phyloP scores from a whole-genome alignment of 352 stramenopile species.

The Detonula confervacea region DNA sequence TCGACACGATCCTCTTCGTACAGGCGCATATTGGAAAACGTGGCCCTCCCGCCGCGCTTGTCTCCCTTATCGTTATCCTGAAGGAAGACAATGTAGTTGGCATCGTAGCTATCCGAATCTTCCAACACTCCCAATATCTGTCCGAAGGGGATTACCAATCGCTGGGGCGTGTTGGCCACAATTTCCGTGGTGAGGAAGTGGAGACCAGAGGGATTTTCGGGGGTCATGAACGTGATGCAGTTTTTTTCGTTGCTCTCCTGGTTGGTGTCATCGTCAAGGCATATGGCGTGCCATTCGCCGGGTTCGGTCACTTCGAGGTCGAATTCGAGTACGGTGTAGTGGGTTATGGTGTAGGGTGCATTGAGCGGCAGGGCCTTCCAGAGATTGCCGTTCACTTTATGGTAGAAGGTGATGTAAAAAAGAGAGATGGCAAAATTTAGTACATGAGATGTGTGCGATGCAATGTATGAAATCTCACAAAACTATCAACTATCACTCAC shows the following conservation, averaged over 20 bases:
- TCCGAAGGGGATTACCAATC: constrained; percentile 1
- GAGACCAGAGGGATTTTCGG: no score
- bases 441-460: constrained; percentile 1
- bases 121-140: constrained; percentile 6
- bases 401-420: constrained; percentile 4
- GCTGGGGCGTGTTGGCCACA: not conserved
- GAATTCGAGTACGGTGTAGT: constrained; percentile 21
- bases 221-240: not conserved
- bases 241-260: not conserved
- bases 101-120: not conserved
- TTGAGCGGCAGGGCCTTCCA: constrained; percentile 18
- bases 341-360: not conserved
- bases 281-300: constrained; percentile 16
- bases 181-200: not conserved
- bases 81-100: constrained; percentile 8
- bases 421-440: not conserved
- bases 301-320: not conserved
- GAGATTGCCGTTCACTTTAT: constrained; percentile 9
- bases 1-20: not conserved
- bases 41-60: not conserved
- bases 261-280: not conserved
- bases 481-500: no score
- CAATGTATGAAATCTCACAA: no score
- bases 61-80: constrained; percentile 24
- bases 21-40: not conserved